Percentiles rank a stretch among this genome's conserved stretches.
Conservation (phyloP, 2,329 filamentous ascomycete species). For the Rhexocercosporidium sp. region DNA sequence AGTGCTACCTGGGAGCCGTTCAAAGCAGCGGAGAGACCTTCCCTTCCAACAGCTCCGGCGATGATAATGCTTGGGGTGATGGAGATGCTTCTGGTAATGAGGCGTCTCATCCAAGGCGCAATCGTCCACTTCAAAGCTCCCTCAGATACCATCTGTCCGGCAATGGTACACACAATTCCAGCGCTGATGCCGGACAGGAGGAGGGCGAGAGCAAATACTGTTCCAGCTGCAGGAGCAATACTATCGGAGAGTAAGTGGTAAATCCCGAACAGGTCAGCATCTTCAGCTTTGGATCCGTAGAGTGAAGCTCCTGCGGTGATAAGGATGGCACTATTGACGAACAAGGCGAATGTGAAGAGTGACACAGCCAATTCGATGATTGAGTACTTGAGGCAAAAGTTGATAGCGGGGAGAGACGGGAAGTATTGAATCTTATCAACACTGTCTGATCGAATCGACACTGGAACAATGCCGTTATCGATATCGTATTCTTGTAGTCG, state of each 20-base stretch:
- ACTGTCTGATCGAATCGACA: constrained; percentile 33
- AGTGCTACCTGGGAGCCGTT: constrained; percentile 80
- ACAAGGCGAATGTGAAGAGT: constrained; percentile 82
- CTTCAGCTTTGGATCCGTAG: constrained; percentile 63
- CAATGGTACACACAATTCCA: constrained; percentile 87
- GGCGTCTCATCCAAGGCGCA: constrained; percentile 77
- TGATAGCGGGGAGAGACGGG: constrained; percentile 75
- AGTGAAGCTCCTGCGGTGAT: constrained; percentile 82
- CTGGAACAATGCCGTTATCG: constrained; percentile 56
- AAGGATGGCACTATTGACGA: constrained; percentile 82
- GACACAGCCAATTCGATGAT: constrained; percentile 72
- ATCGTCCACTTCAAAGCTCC: constrained; percentile 79
- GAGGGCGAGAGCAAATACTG: constrained; percentile 82
- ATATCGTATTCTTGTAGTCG: constrained; percentile 68
- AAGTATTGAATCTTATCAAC: constrained; percentile 62
- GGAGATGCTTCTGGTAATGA: constrained; percentile 79
- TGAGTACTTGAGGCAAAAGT: constrained; percentile 74
- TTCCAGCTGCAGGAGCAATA: constrained; percentile 77
- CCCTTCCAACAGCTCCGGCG: constrained; percentile 74
- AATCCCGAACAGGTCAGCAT: constrained; percentile 84
- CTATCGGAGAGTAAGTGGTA: constrained; percentile 70
- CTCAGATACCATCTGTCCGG: constrained; percentile 88
- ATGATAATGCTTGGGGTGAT: constrained; percentile 85
- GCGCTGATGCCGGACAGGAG: constrained; percentile 81
- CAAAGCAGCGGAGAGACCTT: constrained; percentile 73